phyloP scores from a whole-genome alignment of 192 early-diverging fungal genomes.

The Lunasporangiospora selenospora region DNA sequence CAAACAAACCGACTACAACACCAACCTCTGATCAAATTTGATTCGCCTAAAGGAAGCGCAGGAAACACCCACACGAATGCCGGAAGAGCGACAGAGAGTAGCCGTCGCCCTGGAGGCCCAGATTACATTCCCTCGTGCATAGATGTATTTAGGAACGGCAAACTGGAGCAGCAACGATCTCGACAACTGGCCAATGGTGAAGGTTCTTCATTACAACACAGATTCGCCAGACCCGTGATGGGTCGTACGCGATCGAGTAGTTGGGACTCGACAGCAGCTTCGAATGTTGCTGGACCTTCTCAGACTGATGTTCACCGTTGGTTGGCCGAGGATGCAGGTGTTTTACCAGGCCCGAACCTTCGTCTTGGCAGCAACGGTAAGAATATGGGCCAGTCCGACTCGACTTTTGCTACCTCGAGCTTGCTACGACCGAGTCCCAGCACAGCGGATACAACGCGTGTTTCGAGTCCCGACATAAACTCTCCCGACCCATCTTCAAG shows the following conservation, averaged over 20 bases:
- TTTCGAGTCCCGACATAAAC: too few relatives aligned
- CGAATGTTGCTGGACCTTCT: constrained; percentile 9
- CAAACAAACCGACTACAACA: constrained; percentile 26
- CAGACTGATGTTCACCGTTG: constrained; percentile 38
- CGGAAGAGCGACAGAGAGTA: neutral
- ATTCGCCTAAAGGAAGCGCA: constrained; percentile 9
- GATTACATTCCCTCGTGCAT: constrained; percentile 34
- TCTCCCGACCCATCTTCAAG: too few relatives aligned
- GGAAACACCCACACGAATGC: too few relatives aligned
- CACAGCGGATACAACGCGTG: too few relatives aligned
- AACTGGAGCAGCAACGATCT: neutral
- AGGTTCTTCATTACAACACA: too few relatives aligned
- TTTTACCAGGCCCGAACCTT: constrained; percentile 21
- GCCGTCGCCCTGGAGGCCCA: neutral
- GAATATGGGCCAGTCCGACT: too few relatives aligned
- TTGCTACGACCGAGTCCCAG: too few relatives aligned
- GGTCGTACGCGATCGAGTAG: constrained; percentile 32
- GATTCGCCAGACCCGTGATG: too few relatives aligned
- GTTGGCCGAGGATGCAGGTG: constrained; percentile 34
- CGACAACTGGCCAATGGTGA: too few relatives aligned
- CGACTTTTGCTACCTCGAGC: too few relatives aligned
- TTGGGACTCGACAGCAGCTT: constrained; percentile 8
- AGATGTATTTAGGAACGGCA: constrained; percentile 21
- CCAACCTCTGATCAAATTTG: constrained; percentile 32
- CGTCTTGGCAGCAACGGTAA: neutral